These are phyloP conservation scores for Suillus bovinus DNA, from an alignment of 768 basidiomycete species.

Conservation along the genomic window DNA sequence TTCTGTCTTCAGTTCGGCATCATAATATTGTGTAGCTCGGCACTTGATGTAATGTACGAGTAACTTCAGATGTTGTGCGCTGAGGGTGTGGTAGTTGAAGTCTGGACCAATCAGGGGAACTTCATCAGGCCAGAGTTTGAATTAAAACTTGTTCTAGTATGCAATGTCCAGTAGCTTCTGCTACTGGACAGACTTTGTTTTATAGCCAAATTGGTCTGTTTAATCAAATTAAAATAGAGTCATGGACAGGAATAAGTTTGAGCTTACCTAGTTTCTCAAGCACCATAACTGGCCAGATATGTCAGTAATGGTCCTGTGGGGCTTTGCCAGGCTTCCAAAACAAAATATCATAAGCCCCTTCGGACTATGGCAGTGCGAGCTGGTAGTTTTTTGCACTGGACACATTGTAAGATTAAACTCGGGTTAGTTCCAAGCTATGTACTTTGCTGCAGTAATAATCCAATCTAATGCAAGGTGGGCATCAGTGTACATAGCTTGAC, in stretches of 20 bases:
- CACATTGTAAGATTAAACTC: background rate
- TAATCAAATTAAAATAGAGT: background rate
- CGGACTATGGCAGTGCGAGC: background rate
- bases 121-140: background rate
- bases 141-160: background rate
- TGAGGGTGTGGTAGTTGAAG: background rate
- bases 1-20: background rate
- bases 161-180: background rate
- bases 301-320: background rate
- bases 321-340: background rate
- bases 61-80: background rate
- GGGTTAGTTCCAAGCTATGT: background rate
- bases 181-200: background rate
- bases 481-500: background rate
- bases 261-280: conserved; percentile 1
- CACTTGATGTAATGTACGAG: background rate
- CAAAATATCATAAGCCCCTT: background rate
- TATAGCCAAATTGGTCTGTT: background rate
- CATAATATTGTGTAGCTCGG: background rate
- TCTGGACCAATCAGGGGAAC: background rate
- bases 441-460: background rate
- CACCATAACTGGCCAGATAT: background rate
- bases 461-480: background rate
- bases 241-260: background rate
- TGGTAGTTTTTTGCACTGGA: background rate